Base-by-base conservation (phyloP, 495 filamentous ascomycete species). In the Penicillium canariense region DNA sequence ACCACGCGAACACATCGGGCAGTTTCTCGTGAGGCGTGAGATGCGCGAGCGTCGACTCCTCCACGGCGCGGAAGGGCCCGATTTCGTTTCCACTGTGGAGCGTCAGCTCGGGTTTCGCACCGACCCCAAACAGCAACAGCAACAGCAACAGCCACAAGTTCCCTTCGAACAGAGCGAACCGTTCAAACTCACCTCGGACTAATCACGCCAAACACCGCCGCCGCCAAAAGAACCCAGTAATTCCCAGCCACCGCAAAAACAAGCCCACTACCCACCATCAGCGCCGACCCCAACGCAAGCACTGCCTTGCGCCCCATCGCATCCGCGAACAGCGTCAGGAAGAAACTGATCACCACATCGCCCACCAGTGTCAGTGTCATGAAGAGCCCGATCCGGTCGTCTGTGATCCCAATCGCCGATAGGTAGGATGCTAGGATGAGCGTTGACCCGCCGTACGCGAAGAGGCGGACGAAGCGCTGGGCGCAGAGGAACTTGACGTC, bases 341-440 rank as follows among this genome's bases (percentile, higher is more conserved):
- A 61, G 17, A 91, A 84, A 47, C 88, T 90, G 52, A 95, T 86
- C 23, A 84, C 57, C 2, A 89, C 86, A 73, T 96, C 91, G 25
- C 91, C 90, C 15, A 88, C 70, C 48, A 95, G 71, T 0, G 91
- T 96, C 43, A 93, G 70, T 4, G 88, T 91, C 89, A 96, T 96
- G 68, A 96, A 94, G 4, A 91, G 75, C 14, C 91, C 91, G 38
- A 88, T 91, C n/a, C 75, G 75, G n/a, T 82, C 76, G 60, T 89
- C 84, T 0, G 87, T 79, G 56, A 86, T 81, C 10, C 75, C 76
- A 18, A 94, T 69, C 5, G 81, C 80, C 0, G 81, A 81, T 40
- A 95, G 78, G 62, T 88, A 85, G 4, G 81, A 80, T 8, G 84
- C 90, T 14, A 94, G 78, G 45, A 96, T 86, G 22, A 96, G 76